phyloP scores from a whole-genome alignment of 1,284 basidiomycete species.

The Hortiboletus rubellus region DNA sequence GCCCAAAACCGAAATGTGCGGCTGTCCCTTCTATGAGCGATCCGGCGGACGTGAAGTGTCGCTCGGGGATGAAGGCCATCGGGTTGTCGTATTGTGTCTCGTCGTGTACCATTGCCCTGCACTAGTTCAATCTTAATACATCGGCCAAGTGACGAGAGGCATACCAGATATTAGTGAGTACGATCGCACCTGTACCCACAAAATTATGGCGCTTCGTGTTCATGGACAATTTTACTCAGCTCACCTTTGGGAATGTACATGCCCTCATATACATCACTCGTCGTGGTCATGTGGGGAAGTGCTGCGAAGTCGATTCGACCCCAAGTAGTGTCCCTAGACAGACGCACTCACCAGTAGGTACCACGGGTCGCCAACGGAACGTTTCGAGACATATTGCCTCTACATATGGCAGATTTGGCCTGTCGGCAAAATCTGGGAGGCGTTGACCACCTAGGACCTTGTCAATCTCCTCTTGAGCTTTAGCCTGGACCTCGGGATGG shows the following conservation, averaged over 20 bases:
- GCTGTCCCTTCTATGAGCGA: conserved; percentile 1
- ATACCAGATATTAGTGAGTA: conserved; percentile 32
- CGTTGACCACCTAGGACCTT: conserved; percentile 28
- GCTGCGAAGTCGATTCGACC: conserved; percentile 11
- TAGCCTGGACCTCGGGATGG: conserved; percentile 27
- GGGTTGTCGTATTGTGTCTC: conserved; percentile 26
- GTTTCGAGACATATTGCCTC: conserved; percentile 29
- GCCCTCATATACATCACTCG: conserved; percentile 32
- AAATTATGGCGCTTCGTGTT: background rate
- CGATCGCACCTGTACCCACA: conserved; percentile 18
- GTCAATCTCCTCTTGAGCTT: conserved; percentile 31
- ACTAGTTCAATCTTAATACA: conserved; percentile 6
- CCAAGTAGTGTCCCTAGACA: background rate
- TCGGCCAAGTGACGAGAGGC: background rate
- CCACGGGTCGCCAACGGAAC: conserved; percentile 28
- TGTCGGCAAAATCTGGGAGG: conserved; percentile 31
- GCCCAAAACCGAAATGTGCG: conserved; percentile 29
- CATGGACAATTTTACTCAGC: background rate
- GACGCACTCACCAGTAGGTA: conserved; percentile 23
- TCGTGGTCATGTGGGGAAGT: conserved; percentile 28
- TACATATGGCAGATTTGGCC: conserved; percentile 27
- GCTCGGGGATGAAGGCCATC: conserved; percentile 28
- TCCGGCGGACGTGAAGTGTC: conserved; percentile 25
- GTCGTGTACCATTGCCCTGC: conserved; percentile 28
- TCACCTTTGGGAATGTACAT: conserved; percentile 36